These are phyloP conservation scores for Populus tomentosa DNA, from an alignment of 441 rosid genomes.

Conservation along the genomic window DNA sequence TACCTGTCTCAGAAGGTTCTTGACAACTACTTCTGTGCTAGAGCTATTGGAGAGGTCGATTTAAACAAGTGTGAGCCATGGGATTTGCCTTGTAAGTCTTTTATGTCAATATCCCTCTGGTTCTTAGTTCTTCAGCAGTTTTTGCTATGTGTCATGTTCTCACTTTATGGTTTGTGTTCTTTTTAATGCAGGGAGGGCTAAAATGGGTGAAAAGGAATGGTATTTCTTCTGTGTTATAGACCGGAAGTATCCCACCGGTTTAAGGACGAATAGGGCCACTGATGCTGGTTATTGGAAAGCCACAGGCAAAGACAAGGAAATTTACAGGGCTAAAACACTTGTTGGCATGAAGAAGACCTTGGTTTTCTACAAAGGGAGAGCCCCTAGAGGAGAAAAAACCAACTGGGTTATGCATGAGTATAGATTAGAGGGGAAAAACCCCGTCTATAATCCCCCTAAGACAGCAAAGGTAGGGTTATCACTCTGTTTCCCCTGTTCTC, in stretches of 20 bases:
- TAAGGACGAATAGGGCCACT: conserved; percentile 29
- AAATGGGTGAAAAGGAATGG: conserved; percentile 41
- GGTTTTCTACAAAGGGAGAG: conserved; percentile 40
- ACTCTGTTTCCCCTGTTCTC: conserved; percentile 5
- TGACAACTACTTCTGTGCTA: conserved; percentile 48
- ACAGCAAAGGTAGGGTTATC: conserved; percentile 49
- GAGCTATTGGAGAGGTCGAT: conserved; percentile 84
- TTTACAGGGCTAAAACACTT: conserved; percentile 20
- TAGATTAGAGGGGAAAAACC: conserved; percentile 64
- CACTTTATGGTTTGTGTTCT: background rate
- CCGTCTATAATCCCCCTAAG: conserved; percentile 60
- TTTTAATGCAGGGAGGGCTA: conserved; percentile 24
- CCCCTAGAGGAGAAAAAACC: conserved; percentile 46
- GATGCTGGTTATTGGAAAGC: background rate
- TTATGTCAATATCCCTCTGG: background rate
- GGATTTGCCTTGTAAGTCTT: conserved; percentile 61
- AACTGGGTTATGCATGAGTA: conserved; percentile 93
- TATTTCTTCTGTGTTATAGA: conserved; percentile 37
- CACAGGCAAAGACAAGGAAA: conserved; percentile 28
- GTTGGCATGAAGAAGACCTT: conserved; percentile 46
- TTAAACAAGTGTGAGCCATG: conserved; percentile 95
- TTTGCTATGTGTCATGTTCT: background rate
- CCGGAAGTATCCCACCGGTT: conserved; percentile 36
- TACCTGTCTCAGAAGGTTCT: conserved; percentile 69
- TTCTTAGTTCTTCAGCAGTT: background rate